Evolutionary conservation across 2,329 filamentous ascomycete genomes (phyloP).

Genomic region (Fusarium pininemorale): DNA sequence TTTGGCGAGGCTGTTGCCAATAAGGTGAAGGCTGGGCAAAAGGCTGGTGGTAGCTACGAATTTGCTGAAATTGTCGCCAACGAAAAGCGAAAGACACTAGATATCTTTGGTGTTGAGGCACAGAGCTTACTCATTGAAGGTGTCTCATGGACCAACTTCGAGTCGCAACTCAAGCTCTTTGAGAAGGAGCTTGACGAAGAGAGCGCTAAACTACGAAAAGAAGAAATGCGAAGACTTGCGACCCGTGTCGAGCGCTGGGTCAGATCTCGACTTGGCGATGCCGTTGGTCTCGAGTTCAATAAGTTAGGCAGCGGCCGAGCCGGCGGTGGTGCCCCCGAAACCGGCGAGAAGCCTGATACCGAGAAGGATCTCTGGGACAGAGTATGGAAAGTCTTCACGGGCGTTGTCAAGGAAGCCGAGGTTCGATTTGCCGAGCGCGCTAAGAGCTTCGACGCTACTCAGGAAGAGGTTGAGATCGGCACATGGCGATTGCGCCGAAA

Average conservation of each 20-base stretch:
- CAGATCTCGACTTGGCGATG: conserved; percentile 84
- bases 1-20: conserved; percentile 90
- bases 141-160: conserved; percentile 88
- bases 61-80: conserved; percentile 92
- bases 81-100: conserved; percentile 80
- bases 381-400: conserved; percentile 87
- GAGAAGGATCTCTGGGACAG: conserved; percentile 96
- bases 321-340: conserved; percentile 81
- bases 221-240: conserved; percentile 94
- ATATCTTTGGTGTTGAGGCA: conserved; percentile 79
- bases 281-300: conserved; percentile 93
- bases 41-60: conserved; percentile 89
- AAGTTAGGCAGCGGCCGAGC: conserved; percentile 89
- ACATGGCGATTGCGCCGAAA: conserved; percentile 93
- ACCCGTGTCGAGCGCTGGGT: conserved; percentile 95
- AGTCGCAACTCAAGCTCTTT: conserved; percentile 80
- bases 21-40: conserved; percentile 91
- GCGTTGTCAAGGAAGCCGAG: conserved; percentile 86
- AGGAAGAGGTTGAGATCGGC: conserved; percentile 90
- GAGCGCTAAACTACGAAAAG: conserved; percentile 83
- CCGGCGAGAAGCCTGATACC: conserved; percentile 73
- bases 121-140: conserved; percentile 78
- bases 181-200: conserved; percentile 93
- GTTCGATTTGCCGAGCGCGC: conserved; percentile 86
- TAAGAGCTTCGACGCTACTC: conserved; percentile 90